Conservation (phyloP, 257 asterid genomes). For the Lithospermum erythrorhizon region DNA sequence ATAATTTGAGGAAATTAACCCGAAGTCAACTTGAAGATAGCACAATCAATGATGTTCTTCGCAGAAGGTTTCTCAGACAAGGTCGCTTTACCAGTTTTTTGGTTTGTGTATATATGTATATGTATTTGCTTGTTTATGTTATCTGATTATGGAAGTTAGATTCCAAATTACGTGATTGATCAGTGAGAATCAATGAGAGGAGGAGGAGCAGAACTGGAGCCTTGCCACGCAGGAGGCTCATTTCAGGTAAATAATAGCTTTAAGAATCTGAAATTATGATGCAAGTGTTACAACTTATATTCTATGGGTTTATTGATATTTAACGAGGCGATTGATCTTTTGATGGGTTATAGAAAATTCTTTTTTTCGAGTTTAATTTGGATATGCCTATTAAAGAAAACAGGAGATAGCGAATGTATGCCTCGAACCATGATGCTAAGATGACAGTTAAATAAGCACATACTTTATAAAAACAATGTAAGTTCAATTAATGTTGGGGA, state of each 20-base stretch:
- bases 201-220: slow-evolving; percentile 40
- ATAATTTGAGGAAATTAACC: slow-evolving; percentile 50
- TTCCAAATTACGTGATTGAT: slow-evolving; percentile 7
- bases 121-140: background rate
- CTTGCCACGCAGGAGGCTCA: slow-evolving; percentile 14
- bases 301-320: background rate
- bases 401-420: background rate
- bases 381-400: background rate
- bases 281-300: background rate
- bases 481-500: too few relatives aligned
- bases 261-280: background rate
- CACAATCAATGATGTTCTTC: slow-evolving; percentile 53
- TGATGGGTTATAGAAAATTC: background rate
- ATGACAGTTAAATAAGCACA: too few relatives aligned
- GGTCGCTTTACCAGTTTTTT: slow-evolving; percentile 23
- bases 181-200: slow-evolving; percentile 67
- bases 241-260: slow-evolving; percentile 33
- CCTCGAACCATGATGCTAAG: too few relatives aligned
- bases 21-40: slow-evolving; percentile 17
- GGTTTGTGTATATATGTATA: slow-evolving; percentile 10
- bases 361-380: too few relatives aligned
- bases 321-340: background rate
- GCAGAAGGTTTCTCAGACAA: slow-evolving; percentile 87
- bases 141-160: slow-evolving; percentile 4
- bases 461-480: too few relatives aligned